Evolutionary conservation across 176 grass and related monocot species (phyloP), one percentile per base, ranked within the genome.

Genomic region (Bonia amplexicaulis): DNA sequence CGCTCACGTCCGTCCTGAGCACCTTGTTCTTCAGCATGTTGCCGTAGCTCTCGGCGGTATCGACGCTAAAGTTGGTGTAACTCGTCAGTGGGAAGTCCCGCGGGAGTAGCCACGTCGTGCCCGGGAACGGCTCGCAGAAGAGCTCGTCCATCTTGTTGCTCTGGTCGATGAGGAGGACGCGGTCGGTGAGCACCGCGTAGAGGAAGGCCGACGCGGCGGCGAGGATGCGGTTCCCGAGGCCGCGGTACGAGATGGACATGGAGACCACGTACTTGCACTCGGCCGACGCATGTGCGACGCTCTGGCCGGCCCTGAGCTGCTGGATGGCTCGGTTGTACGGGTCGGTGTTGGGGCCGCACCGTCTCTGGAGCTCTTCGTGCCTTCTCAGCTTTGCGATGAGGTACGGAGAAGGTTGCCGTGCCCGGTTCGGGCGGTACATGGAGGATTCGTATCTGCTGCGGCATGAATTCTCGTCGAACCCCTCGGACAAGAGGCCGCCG

Each of bases 191-290:
- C 64, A 96, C 7, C 1, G 94, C 80, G 61, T 93, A 96, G 2
- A 96, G 78, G 87, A 93, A 97, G 15, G 94, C 83, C 52, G 91
- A 89, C 19, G 86, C 89, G 20, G 81, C 44, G 48, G 91, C 83
- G 23, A 96, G 70, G 27, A 96, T 90, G 23, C 87, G 64, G 82
- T 93, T 96, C 22, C 94, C 94, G 16, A 96, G 60, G 37, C 94
- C 94, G 17, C 79, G 33, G 78, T 82, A 84, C 2, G 87, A 85
- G 5, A 87, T 91, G 78, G 87, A 85, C 3, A 87, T 91, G 78
- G 83, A 93, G 17, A 93, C 87, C 0, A 91, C 15, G 73, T 91
- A 96, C 35, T 83, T 89, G 81, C 94, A 96, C 22, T 90, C 89
- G 11, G 37, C 31, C 26, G 73, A 76, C 15, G 9, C 77, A 3